A percentile compares a stretch with the other conserved stretches of the same genome.
These are phyloP conservation scores for Arctium minus DNA, from an alignment of 129 eudicot genomes.

Conservation along the genomic window DNA sequence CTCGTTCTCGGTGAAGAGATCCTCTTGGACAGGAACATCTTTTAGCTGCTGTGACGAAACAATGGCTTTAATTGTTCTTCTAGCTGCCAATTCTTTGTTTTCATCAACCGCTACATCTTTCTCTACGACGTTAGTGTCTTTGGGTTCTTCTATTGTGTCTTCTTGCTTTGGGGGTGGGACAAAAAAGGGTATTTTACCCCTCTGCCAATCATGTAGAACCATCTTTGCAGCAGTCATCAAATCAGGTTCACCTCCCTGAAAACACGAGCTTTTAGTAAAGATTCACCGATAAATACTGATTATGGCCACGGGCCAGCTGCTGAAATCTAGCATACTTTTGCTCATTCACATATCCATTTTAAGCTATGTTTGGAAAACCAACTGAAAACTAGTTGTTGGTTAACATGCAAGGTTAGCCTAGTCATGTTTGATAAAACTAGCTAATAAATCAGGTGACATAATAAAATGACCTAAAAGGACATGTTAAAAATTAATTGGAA, in stretches of 20 bases:
- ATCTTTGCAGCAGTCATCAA: constrained; percentile 91
- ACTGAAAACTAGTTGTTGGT: neutral
- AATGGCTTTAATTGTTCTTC: constrained; percentile 61
- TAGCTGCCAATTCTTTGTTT: constrained; percentile 52
- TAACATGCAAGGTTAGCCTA: too few species aligned
- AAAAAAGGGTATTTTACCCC: constrained; percentile 95
- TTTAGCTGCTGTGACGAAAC: constrained; percentile 61
- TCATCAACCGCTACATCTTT: constrained; percentile 36
- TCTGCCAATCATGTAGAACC: constrained; percentile 97
- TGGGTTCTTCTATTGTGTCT: constrained; percentile 28
- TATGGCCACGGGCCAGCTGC: neutral
- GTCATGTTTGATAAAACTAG: too few species aligned
- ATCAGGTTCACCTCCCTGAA: constrained; percentile 98
- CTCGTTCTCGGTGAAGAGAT: constrained; percentile 65
- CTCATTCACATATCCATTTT: neutral
- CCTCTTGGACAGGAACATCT: constrained; percentile 69
- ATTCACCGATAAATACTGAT: neutral
- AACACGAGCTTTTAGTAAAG: neutral
- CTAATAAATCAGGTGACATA: too few species aligned
- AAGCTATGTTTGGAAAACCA: neutral
- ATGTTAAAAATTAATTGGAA: too few species aligned
- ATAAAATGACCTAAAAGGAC: too few species aligned
- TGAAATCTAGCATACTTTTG: neutral
- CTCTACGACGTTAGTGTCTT: constrained; percentile 19
- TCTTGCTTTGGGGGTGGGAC: constrained; percentile 85